Evolutionary conservation across 2,329 filamentous ascomycete species (phyloP), one percentile per base, ranked within the genome.

Genomic region (Fusarium tuaranense): DNA sequence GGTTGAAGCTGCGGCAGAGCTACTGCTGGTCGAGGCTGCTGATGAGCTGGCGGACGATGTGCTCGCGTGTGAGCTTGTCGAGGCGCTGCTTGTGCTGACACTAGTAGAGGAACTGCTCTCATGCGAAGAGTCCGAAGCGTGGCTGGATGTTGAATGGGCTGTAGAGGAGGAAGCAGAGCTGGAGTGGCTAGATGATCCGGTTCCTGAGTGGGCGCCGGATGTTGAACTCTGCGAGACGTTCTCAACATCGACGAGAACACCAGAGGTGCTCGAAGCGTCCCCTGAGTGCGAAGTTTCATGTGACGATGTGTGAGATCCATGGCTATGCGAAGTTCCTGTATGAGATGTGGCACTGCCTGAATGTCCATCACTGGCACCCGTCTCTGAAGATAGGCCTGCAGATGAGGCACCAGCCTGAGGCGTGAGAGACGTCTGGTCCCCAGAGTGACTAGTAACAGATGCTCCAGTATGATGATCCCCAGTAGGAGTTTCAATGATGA

Each of bases 401-500:
- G 51, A 55, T 0, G 51, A 55, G 7, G 51, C 51, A 34, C 51
- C 51, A 13, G 51, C 51, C 13, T 55, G 27, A 8, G 51, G 51
- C 1, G 51, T 16, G 4, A 55, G 27, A 8, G 51, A 55, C 12
- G 18, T 55, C 51, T 55, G 51, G 3, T 55, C 57, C 0, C 36
- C 34, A 38, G 53, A 38, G 32, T 34, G 53, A 0, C 14, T 25
- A 5, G 32, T 55, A 2, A 27, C 18, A 0, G 51, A 32, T 55
- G 27, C 51, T 9, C 27, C 51, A 34, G 18, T 55, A 4, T 55
- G 51, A 20, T 53, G 48, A 55, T 55, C 27, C 0, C 60, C 39
- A 20, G 67, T 67, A 0, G 67, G 67, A 1, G 63, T 65, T n/a
- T 65, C 51, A 9, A 59, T 65, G 16, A 65, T 34, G 38, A 65